Evolutionary conservation across 768 basidiomycete genomes (phyloP).

Genomic region (Macrolepiota dolichaula): DNA sequence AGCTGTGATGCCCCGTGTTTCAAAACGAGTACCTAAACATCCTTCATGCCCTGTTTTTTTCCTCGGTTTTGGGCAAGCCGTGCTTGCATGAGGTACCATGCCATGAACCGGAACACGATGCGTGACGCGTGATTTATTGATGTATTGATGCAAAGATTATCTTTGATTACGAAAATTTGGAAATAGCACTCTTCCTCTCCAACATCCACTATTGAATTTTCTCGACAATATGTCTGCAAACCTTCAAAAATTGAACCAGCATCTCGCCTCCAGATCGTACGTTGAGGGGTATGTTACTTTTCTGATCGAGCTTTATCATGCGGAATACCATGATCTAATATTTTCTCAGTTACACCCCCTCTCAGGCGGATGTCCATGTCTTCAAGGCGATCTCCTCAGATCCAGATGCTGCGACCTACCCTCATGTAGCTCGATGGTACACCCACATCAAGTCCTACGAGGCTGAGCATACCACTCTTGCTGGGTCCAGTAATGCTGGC

Average conservation of each 20-base stretch:
- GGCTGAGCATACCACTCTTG: constrained; percentile 70
- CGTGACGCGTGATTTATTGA: neutral
- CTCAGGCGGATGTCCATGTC: constrained; percentile 91
- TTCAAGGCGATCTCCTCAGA: constrained; percentile 75
- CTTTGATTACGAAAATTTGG: constrained; percentile 15
- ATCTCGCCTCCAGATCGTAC: constrained; percentile 86
- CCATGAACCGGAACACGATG: too few relatives aligned
- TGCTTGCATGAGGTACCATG: neutral
- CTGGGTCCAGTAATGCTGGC: constrained; percentile 83
- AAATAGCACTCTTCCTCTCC: constrained; percentile 16
- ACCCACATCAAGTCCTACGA: constrained; percentile 87
- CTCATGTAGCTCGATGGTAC: constrained; percentile 89
- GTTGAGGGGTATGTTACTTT: constrained; percentile 76
- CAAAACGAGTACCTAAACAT: neutral
- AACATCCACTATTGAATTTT: constrained; percentile 15
- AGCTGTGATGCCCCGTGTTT: neutral
- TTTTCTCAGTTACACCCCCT: constrained; percentile 73
- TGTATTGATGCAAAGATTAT: constrained; percentile 18
- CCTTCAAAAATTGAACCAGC: constrained; percentile 73
- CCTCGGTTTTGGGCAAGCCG: constrained; percentile 7
- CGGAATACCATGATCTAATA: constrained; percentile 8
- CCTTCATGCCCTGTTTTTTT: neutral
- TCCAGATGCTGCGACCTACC: constrained; percentile 62
- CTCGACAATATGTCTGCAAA: constrained; percentile 57
- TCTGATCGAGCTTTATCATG: neutral